Evolutionary conservation across 2,329 filamentous ascomycete genomes (phyloP).

Genomic region (Aotearoamyces nothofagi): DNA sequence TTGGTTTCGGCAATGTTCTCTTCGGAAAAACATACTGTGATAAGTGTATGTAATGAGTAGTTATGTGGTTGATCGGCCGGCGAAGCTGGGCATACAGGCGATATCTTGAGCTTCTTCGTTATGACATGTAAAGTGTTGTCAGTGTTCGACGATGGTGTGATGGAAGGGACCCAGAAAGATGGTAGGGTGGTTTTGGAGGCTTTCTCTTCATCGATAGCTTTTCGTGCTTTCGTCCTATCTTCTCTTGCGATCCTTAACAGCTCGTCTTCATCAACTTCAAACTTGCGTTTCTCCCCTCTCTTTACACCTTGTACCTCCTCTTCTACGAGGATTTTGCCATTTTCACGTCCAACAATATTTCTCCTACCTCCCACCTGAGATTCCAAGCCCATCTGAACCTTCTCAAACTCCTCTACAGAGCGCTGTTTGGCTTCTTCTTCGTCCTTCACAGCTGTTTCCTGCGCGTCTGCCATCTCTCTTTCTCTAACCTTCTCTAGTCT

Average conservation of each 20-base stretch:
- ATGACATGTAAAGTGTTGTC: conserved; percentile 38
- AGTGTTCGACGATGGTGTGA: conserved; percentile 55
- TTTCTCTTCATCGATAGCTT: conserved; percentile 59
- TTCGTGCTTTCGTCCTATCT: conserved; percentile 55
- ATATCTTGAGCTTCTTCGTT: conserved; percentile 46
- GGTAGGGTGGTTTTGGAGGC: conserved; percentile 54
- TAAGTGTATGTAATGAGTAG: conserved; percentile 65
- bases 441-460: conserved; percentile 40
- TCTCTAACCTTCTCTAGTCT: conserved; percentile 55
- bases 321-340: conserved; percentile 27
- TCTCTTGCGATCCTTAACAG: conserved; percentile 52
- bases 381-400: conserved; percentile 56
- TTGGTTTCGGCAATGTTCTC: conserved; percentile 38
- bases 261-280: conserved; percentile 66
- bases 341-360: conserved; percentile 24
- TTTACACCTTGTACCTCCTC: conserved; percentile 18
- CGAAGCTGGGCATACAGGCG: conserved; percentile 66
- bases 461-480: conserved; percentile 42
- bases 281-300: conserved; percentile 53
- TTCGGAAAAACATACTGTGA: conserved; percentile 63
- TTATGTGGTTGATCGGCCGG: conserved; percentile 48
- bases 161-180: conserved; percentile 85
- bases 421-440: conserved; percentile 56
- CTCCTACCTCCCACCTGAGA: conserved; percentile 21
- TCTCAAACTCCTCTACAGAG: conserved; percentile 71